phyloP scores from a whole-genome alignment of 106 monocot species.

The Hemerocallis citrina region DNA sequence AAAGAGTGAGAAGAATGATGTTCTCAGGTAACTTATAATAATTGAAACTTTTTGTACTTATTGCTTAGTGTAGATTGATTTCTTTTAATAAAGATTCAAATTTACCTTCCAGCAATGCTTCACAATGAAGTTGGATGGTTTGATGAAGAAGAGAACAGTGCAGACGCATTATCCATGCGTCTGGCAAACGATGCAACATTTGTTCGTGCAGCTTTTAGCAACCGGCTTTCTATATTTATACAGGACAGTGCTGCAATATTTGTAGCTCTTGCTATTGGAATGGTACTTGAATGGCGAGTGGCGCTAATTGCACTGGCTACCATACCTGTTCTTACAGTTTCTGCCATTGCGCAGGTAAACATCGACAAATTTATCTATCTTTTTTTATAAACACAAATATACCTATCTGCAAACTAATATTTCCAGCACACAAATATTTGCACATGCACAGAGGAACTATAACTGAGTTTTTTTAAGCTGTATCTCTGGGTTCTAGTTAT shows the following conservation, averaged over 20 bases:
- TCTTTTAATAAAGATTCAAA: constrained; percentile 2
- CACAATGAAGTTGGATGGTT: constrained; percentile 99
- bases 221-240: constrained; percentile 96
- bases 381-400: neutral
- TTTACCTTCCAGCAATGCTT: constrained; percentile 61
- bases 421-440: neutral
- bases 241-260: constrained; percentile 82
- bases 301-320: constrained; percentile 91
- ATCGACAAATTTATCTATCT: neutral
- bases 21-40: constrained; percentile 78
- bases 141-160: constrained; percentile 97
- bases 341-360: constrained; percentile 90
- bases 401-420: neutral
- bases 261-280: constrained; percentile 78
- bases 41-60: neutral
- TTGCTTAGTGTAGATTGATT: constrained; percentile 1
- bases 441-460: no score
- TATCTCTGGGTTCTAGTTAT: no score
- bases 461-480: no score
- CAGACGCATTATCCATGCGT: constrained; percentile 91
- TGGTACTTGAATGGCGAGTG: constrained; percentile 85
- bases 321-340: constrained; percentile 75
- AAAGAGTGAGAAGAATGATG: constrained; percentile 97
- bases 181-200: constrained; percentile 98
- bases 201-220: constrained; percentile 98